A percentile compares a stretch with the other conserved stretches of the same genome.
phyloP scores from a whole-genome alignment of 495 filamentous ascomycete species.

The Penicillium salamii region DNA sequence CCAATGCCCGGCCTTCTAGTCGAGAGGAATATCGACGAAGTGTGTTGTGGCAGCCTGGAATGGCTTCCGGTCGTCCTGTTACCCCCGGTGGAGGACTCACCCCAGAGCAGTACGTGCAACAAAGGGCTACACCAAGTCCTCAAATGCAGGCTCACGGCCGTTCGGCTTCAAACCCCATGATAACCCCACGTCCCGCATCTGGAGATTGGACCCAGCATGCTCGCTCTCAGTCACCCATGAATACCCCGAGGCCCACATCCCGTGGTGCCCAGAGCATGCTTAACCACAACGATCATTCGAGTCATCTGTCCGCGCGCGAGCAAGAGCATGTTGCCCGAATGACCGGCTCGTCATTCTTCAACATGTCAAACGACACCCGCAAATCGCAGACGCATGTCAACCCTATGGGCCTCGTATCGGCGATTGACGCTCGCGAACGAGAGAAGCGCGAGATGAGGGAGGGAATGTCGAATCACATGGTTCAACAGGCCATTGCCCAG shows the following conservation, averaged over 20 bases:
- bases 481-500: slow-evolving; percentile 76
- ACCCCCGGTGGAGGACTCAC: slow-evolving; percentile 47
- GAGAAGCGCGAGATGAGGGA: slow-evolving; percentile 72
- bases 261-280: slow-evolving; percentile 45
- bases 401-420: slow-evolving; percentile 64
- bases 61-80: slow-evolving; percentile 44
- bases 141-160: slow-evolving; percentile 55
- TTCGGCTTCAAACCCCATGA: slow-evolving; percentile 51
- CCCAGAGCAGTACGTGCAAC: slow-evolving; percentile 84
- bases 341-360: slow-evolving; percentile 79
- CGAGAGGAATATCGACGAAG: slow-evolving; percentile 55
- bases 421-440: slow-evolving; percentile 71
- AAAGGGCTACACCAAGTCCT: slow-evolving; percentile 62
- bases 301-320: slow-evolving; percentile 82
- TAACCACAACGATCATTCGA: slow-evolving; percentile 53
- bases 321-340: slow-evolving; percentile 89
- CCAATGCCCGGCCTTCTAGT: slow-evolving; percentile 37
- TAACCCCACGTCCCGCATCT: slow-evolving; percentile 44
- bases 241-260: slow-evolving; percentile 43
- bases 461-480: slow-evolving; percentile 67
- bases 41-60: slow-evolving; percentile 78
- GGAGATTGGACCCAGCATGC: slow-evolving; percentile 57
- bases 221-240: slow-evolving; percentile 38
- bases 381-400: slow-evolving; percentile 42
- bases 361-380: slow-evolving; percentile 55